A percentile compares a stretch with the other conserved stretches of the same genome.
phyloP scores from a whole-genome alignment of 2,329 filamentous ascomycete genomes.

The Colletotrichum tabaci region DNA sequence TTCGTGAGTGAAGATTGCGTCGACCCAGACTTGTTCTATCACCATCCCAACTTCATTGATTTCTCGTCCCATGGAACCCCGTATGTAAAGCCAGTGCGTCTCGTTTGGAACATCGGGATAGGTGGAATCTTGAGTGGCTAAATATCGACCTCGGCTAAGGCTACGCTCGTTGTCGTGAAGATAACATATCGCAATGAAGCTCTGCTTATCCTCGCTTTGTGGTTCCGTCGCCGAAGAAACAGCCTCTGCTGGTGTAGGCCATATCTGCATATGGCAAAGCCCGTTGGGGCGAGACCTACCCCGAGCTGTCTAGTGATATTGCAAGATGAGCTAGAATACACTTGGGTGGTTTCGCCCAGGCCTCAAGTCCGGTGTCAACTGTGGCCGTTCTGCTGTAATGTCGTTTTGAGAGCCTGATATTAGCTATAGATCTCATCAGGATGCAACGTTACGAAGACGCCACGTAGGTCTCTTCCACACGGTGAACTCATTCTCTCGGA shows the following conservation, averaged over 20 bases:
- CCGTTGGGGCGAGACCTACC: no score
- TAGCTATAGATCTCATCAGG: not conserved
- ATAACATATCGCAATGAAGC: not conserved
- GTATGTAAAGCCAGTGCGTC: not conserved
- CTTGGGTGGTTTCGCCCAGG: no score
- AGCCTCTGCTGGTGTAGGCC: not conserved
- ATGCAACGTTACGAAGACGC: not conserved
- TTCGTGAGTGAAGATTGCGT: no score
- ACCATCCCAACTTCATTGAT: no score
- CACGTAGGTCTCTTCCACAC: not conserved
- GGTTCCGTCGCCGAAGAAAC: not conserved
- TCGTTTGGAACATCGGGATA: not conserved
- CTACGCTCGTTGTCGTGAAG: not conserved
- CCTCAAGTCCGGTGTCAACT: no score
- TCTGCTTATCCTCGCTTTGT: not conserved
- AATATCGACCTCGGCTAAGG: not conserved
- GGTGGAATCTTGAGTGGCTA: not conserved
- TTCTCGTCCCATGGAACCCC: not conserved
- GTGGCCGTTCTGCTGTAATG: no score
- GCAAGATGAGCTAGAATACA: no score
- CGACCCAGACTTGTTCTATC: no score
- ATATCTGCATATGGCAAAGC: not conserved
- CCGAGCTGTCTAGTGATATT: no score
- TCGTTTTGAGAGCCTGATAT: no score
- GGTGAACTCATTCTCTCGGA: not conserved